Percentiles rank a stretch among this genome's conserved stretches.
These are phyloP conservation scores for Calocybe gambosa DNA, from an alignment of 1,284 basidiomycete species.

Conservation along the genomic window DNA sequence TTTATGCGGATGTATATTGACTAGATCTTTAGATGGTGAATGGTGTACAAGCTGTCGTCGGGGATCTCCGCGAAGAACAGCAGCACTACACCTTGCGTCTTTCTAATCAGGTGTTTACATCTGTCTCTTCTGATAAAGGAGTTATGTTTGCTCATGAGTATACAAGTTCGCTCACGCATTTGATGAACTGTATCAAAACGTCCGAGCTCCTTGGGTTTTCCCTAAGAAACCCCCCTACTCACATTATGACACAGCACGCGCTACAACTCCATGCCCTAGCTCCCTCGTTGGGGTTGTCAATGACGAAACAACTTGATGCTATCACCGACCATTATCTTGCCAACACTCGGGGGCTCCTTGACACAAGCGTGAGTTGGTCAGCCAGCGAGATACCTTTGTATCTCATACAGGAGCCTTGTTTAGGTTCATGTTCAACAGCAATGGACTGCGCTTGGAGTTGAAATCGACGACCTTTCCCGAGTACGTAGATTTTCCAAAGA, in stretches of 20 bases:
- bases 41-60: slow-evolving; percentile 2
- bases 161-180: slow-evolving; percentile 13
- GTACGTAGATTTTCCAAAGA: not conserved
- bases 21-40: slow-evolving; percentile 6
- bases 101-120: slow-evolving; percentile 8
- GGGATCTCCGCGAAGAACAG: slow-evolving; percentile 6
- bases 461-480: slow-evolving; percentile 13
- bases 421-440: slow-evolving; percentile 13
- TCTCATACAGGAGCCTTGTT: not conserved
- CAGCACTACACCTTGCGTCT: slow-evolving; percentile 1
- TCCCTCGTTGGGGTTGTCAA: slow-evolving; percentile 8
- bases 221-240: not conserved
- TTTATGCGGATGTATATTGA: slow-evolving; percentile 1
- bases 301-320: slow-evolving; percentile 13
- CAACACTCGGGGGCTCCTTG: slow-evolving; percentile 9
- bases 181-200: slow-evolving; percentile 12
- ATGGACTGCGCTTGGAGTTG: slow-evolving; percentile 10
- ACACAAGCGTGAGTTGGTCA: slow-evolving; percentile 10
- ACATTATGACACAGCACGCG: slow-evolving; percentile 13
- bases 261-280: slow-evolving; percentile 10
- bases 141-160: not conserved
- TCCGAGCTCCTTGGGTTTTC: not conserved
- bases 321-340: slow-evolving; percentile 9
- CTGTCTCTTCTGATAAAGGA: not conserved
- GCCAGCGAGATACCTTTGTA: not conserved